Conservation (phyloP, 108 stramenopile genomes). For the Cyclostephanos tholiformis region DNA sequence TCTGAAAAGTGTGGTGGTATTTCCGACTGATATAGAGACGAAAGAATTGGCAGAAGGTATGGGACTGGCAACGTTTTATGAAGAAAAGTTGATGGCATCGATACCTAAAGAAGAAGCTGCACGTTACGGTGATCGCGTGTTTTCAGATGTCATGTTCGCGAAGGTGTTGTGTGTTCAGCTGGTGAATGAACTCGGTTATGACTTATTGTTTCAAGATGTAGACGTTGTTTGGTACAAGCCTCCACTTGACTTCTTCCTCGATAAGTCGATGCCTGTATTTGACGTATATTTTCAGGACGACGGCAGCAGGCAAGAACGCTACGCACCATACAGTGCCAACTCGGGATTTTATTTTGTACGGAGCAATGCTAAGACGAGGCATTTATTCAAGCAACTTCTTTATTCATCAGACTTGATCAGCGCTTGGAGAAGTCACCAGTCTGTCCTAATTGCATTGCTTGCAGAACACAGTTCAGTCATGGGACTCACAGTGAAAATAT, state of each 20-base stretch:
- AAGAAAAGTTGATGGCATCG: conserved; percentile 47
- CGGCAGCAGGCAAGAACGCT: conserved; percentile 52
- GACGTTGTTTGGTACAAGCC: conserved; percentile 74
- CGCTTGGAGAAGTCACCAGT: conserved; percentile 69
- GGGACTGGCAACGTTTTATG: conserved; percentile 49
- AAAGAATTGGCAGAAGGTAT: conserved; percentile 50
- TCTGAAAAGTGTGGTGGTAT: conserved; percentile 45
- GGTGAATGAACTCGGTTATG: conserved; percentile 67
- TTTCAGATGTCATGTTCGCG: conserved; percentile 84
- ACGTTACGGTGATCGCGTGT: conserved; percentile 72
- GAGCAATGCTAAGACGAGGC: conserved; percentile 55
- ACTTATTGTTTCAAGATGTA: conserved; percentile 87
- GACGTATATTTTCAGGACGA: conserved; percentile 56
- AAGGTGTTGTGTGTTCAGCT: conserved; percentile 77
- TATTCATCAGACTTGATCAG: conserved; percentile 63
- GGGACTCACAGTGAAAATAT: conserved; percentile 79
- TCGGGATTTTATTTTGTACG: conserved; percentile 90
- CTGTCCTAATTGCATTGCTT: conserved; percentile 60
- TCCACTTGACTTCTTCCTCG: conserved; percentile 63
- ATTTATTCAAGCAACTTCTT: conserved; percentile 61
- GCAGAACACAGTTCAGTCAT: conserved; percentile 65
- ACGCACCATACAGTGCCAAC: conserved; percentile 71
- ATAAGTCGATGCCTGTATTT: conserved; percentile 29
- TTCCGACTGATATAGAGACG: conserved; percentile 53
- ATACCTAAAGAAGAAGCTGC: conserved; percentile 58